phyloP scores from a whole-genome alignment of 176 grass and related monocot species.

The Thinopyrum elongatum region DNA sequence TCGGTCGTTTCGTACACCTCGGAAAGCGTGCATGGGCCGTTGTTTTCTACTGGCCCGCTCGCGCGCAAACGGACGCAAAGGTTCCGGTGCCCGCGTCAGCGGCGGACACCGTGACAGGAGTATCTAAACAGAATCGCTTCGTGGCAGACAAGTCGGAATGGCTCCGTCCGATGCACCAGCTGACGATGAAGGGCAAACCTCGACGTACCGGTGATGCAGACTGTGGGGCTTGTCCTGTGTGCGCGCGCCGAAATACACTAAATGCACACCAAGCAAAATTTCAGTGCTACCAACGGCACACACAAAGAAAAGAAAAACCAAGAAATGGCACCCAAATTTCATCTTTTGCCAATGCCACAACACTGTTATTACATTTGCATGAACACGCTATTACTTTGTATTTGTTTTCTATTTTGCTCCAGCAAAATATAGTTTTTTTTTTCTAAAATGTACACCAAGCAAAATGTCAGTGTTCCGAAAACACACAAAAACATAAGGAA shows the following conservation, averaged over 20 bases:
- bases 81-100: background rate
- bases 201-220: background rate
- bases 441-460: too few relatives aligned
- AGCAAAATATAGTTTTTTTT: too few relatives aligned
- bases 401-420: too few relatives aligned
- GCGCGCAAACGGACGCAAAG: background rate
- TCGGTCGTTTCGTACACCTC: background rate
- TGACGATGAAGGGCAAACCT: background rate
- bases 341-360: too few relatives aligned
- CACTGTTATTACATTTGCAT: too few relatives aligned
- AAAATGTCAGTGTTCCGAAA: too few relatives aligned
- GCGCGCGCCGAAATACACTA: background rate
- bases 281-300: too few relatives aligned
- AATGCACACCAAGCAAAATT: background rate
- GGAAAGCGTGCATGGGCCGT: background rate
- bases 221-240: background rate
- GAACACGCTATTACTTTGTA: too few relatives aligned
- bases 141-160: constrained; percentile 20
- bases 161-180: background rate
- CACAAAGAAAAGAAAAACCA: too few relatives aligned
- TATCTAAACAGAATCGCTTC: background rate
- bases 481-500: too few relatives aligned
- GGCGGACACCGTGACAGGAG: background rate
- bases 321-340: too few relatives aligned
- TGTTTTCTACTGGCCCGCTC: background rate